Base-by-base conservation (phyloP, 495 filamentous ascomycete genomes). In the Parathielavia hyrcaniae region DNA sequence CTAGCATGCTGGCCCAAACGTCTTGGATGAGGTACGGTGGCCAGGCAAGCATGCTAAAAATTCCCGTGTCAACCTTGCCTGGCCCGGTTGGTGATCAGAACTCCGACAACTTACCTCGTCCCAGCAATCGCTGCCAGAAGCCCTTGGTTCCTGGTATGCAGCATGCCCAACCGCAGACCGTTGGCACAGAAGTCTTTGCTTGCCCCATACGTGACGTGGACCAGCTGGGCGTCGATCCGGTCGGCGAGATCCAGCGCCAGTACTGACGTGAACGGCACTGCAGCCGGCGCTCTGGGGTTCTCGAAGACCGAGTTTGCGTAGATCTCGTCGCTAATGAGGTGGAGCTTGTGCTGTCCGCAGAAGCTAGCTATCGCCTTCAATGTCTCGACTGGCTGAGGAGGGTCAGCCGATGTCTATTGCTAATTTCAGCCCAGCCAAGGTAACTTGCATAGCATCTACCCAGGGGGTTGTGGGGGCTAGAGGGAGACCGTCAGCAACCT, bases 141-240 rank as follows among this genome's bases (percentile, higher is more conserved):
- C 1, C 60, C 60, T 12, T 61, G 36, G 49, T 64, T 64, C 26
- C 52, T 56, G 1, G 61, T 59, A 7, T 69, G 36, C n/a, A 77
- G 44, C 32, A 59, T 56, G 19, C 74, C 76, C 8, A 78, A 16
- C 4, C 77, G 64, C 11, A 79, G 40, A 1, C 77, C 77, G 44
- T 69, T 69, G 23, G 66, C 66, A 19, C 67, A 73, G 44, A 78
- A 74, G 62, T 79, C 71, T 53, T 79, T 80, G 58, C 61, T 67
- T 45, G 71, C 67, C 10, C 77, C 77, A 52, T 69, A 79, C 4
- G 73, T 30, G 5, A 75, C 62, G 59, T 80, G 75, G n/a, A 80
- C 57, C 0, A 61, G 60, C 22, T 57, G n/a, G 1, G 60, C 43
- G 49, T 73, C 70, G 45, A 79, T 76, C 40, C 66, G 40, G 38